Evolutionary conservation across 2,329 filamentous ascomycete genomes (phyloP).

Genomic region (Exophiala xenobiotica): DNA sequence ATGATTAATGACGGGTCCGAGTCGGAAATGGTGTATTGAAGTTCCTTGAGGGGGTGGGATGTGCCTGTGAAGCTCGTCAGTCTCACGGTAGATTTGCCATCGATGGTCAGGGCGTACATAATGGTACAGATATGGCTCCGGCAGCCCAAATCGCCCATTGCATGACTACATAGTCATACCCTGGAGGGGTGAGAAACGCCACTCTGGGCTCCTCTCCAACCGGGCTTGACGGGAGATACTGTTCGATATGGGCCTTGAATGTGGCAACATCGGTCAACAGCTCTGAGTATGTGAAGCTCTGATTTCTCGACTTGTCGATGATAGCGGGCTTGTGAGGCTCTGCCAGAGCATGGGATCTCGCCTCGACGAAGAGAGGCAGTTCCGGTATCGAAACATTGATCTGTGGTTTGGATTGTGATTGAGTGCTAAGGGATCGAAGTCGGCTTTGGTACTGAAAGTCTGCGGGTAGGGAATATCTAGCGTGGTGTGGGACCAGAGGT

Average conservation of each 20-base stretch:
- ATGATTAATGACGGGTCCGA: slow-evolving; percentile 45
- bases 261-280: slow-evolving; percentile 41
- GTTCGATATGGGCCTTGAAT: slow-evolving; percentile 39
- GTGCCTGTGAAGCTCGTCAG: slow-evolving; percentile 34
- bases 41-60: slow-evolving; percentile 43
- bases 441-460: slow-evolving; percentile 5
- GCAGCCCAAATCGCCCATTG: slow-evolving; percentile 46
- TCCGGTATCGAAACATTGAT: slow-evolving; percentile 12
- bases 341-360: slow-evolving; percentile 37
- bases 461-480: slow-evolving; percentile 5
- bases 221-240: slow-evolving; percentile 27
- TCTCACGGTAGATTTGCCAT: not conserved
- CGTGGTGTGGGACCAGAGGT: slow-evolving; percentile 9
- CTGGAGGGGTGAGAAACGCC: slow-evolving; percentile 90
- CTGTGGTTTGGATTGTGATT: slow-evolving; percentile 1
- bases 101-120: slow-evolving; percentile 36
- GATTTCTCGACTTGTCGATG: slow-evolving; percentile 39
- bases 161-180: slow-evolving; percentile 96
- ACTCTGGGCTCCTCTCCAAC: slow-evolving; percentile 48
- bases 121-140: slow-evolving; percentile 44
- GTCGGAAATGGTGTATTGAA: slow-evolving; percentile 44
- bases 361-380: slow-evolving; percentile 42
- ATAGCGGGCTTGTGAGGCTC: slow-evolving; percentile 40
- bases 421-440: not conserved
- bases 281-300: slow-evolving; percentile 43